Base-by-base conservation (phyloP, 2,329 filamentous ascomycete species). In the Uncinocarpus reesii region DNA sequence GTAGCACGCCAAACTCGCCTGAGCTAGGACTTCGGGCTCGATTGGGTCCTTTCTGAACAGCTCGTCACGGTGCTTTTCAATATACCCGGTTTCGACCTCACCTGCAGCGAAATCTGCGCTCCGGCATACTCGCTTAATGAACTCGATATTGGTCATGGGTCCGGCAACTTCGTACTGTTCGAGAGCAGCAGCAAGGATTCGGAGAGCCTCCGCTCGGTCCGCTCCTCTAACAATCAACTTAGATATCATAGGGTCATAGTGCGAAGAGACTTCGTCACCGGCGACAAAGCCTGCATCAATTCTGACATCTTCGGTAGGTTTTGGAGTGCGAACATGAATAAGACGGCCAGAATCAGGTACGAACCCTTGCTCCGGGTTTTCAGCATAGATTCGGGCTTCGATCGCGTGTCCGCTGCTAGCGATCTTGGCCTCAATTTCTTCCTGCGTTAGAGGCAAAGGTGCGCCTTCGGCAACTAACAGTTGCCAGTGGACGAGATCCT, bases 231-330 rank as follows among this genome's bases (percentile, higher is more conserved):
- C 87, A 57, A 98, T 98, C 45, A 98, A 77, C 69, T 98, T 98
- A 37, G 92, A 86, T 56, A 98, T 95, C 92, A 98, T 98, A 23
- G 92, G 92, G 58, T 98, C 92, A 65, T 98, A 98, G 47, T 92
- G 86, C 50, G 90, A 86, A 0, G 89, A 93, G 2, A 98, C 86
- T 53, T 87, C 86, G 62, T 95, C 90, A 21, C 92, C 92, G 56
- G 88, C 77, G 23, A 89, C 79, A 63, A 96, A 96, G 1, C 92
- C 92, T 38, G 89, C 88, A 60, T 98, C 92, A 55, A 98, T 88
- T 34, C 92, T 81, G 26, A 96, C 78, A 54, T 88, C 84, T 0
- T 83, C 75, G 31, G 79, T 77, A 4, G 76, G 70, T 42, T 71
- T 64, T 0, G 90, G 89, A 1, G 85, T 88, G 28, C 79, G 77